Evolutionary conservation across 2,329 filamentous ascomycete species (phyloP).

Genomic region (Fusarium pseudoanthophilum): DNA sequence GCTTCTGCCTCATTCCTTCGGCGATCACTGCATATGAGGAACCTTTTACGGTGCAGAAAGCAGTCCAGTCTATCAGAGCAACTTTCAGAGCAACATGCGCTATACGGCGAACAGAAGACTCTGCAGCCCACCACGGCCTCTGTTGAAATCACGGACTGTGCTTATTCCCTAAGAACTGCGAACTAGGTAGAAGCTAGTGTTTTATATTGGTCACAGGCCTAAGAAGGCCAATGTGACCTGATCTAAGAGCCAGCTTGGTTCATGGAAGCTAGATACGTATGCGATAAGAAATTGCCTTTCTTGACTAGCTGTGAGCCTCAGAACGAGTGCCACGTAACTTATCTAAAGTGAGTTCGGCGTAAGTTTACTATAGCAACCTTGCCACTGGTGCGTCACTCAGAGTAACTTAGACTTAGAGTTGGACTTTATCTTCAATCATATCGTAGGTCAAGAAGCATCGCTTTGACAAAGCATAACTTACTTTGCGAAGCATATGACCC

Average conservation of each 20-base stretch:
- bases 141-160: neutral
- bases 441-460: accelerated
- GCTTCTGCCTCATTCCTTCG: neutral
- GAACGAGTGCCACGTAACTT: accelerated
- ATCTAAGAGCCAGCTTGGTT: accelerated
- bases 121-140: accelerated
- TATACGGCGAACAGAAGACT: neutral
- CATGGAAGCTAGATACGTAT: neutral
- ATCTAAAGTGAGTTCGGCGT: too few relatives aligned
- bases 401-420: neutral
- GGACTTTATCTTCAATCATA: accelerated
- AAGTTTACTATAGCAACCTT: neutral
- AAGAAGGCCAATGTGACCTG: too few relatives aligned
- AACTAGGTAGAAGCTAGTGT: accelerated
- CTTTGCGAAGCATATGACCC: accelerated
- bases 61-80: neutral
- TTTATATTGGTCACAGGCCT: neutral
- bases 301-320: accelerated
- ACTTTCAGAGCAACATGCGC: neutral
- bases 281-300: too few relatives aligned
- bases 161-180: neutral
- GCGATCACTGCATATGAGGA: too few relatives aligned
- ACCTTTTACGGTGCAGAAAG: neutral
- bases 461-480: accelerated
- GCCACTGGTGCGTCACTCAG: accelerated